Percentiles rank a stretch among this genome's conserved stretches.
These are phyloP conservation scores for Coniochaeta hoffmannii DNA, from an alignment of 2,329 filamentous ascomycete species.

Conservation along the genomic window DNA sequence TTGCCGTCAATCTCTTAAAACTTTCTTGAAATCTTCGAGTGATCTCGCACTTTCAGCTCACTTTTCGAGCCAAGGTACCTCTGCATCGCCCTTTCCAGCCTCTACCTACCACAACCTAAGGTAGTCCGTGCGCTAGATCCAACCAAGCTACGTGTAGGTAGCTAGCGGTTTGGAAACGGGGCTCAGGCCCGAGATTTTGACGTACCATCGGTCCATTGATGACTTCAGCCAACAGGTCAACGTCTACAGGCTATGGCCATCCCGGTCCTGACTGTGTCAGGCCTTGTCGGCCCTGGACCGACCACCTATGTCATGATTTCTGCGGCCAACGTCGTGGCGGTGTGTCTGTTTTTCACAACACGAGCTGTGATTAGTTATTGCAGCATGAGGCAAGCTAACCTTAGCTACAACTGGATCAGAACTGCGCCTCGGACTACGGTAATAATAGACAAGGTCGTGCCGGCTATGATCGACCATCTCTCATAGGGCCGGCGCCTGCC, in stretches of 20 bases:
- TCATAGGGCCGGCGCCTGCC: background rate
- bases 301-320: background rate
- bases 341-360: too few relatives aligned
- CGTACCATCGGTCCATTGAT: background rate
- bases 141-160: too few relatives aligned
- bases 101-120: background rate
- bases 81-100: background rate
- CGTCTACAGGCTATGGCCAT: background rate
- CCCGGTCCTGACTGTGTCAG: background rate
- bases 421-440: too few relatives aligned
- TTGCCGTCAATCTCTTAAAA: too few relatives aligned
- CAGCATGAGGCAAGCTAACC: too few relatives aligned
- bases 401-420: too few relatives aligned
- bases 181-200: background rate
- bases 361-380: too few relatives aligned
- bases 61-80: background rate
- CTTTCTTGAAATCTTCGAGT: background rate
- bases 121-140: background rate
- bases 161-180: background rate
- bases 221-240: background rate
- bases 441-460: background rate
- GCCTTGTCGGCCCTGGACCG: background rate
- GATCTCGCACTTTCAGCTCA: background rate
- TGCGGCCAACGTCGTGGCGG: background rate
- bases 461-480: background rate